Conservation (phyloP, 257 asterid species). For the Nicotiana tabacum region DNA sequence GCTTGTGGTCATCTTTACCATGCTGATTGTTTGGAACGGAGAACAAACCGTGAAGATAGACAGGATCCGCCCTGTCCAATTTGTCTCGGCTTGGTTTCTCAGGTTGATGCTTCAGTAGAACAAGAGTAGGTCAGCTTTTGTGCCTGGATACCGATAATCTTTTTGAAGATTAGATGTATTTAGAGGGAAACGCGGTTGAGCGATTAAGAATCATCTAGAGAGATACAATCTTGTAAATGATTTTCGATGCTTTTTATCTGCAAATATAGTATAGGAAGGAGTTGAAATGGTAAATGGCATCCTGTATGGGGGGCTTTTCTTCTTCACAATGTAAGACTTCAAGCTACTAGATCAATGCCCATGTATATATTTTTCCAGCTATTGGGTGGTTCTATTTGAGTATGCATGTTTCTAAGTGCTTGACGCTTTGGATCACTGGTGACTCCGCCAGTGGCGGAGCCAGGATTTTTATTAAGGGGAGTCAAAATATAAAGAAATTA, state of each 20-base stretch:
- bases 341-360: not conserved
- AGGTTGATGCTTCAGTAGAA: not conserved
- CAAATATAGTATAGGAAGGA: not conserved
- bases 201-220: not conserved
- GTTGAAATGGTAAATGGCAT: not conserved
- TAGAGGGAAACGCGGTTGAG: not conserved
- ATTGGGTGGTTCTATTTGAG: not conserved
- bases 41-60: conserved; percentile 45
- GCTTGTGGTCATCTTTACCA: conserved; percentile 86
- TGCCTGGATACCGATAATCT: not conserved
- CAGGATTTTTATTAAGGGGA: too few relatives aligned
- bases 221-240: not conserved
- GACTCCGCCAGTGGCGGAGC: too few relatives aligned
- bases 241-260: not conserved
- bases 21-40: conserved; percentile 79
- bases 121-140: not conserved
- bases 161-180: not conserved
- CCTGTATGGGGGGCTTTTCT: not conserved
- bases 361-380: not conserved
- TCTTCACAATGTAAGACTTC: too few relatives aligned
- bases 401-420: not conserved
- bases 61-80: conserved; percentile 2
- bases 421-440: too few relatives aligned
- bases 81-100: conserved; percentile 8
- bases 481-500: too few relatives aligned